phyloP scores from a whole-genome alignment of 2,329 filamentous ascomycete species.

The Nothopassalora personata region DNA sequence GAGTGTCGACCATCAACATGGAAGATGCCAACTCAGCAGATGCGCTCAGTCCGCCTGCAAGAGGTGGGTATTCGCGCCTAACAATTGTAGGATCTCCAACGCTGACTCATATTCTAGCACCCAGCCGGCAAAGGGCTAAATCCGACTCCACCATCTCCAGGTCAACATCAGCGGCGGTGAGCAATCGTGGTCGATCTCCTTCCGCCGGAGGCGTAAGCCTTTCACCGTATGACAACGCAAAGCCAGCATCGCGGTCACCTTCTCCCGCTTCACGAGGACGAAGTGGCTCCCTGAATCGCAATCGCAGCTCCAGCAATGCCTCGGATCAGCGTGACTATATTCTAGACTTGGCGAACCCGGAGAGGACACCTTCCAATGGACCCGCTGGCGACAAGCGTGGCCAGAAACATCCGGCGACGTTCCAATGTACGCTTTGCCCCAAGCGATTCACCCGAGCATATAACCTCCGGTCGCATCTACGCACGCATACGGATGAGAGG shows the following conservation, averaged over 20 bases:
- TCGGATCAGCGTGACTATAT: constrained; percentile 67
- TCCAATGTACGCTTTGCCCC: constrained; percentile 87
- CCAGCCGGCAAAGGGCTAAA: constrained; percentile 52
- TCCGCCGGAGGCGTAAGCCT: constrained; percentile 35
- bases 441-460: constrained; percentile 96
- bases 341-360: constrained; percentile 83
- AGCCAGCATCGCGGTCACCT: constrained; percentile 41
- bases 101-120: constrained; percentile 11
- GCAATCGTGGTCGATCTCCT: constrained; percentile 33
- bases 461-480: constrained; percentile 88
- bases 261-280: constrained; percentile 31
- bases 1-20: constrained; percentile 31
- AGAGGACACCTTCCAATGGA: constrained; percentile 64
- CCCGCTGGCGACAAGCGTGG: constrained; percentile 63
- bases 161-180: constrained; percentile 37
- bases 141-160: constrained; percentile 55
- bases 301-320: constrained; percentile 47
- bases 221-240: constrained; percentile 37
- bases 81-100: background rate
- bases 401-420: constrained; percentile 96
- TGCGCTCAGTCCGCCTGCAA: constrained; percentile 74
- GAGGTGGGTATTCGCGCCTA: constrained; percentile 41
- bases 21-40: constrained; percentile 61
- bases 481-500: constrained; percentile 94
- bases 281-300: constrained; percentile 34